Percentiles rank a stretch among this genome's conserved stretches.
Evolutionary conservation across 495 filamentous ascomycete species (phyloP).

Genomic region (Penicillium crystallinum): DNA sequence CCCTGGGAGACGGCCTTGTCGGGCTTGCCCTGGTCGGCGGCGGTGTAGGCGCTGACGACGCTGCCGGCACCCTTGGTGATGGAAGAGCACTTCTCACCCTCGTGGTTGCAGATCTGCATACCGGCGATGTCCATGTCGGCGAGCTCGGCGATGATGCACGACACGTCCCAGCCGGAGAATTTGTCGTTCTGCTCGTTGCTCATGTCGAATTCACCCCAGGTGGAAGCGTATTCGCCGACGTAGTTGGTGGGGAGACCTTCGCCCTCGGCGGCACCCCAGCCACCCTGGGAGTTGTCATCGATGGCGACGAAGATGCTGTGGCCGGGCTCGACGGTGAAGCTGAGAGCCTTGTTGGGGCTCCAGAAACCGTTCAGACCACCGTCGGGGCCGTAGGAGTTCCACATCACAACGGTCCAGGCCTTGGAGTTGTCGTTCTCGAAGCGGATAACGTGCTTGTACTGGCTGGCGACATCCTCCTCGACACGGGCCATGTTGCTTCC

Average conservation of each 20-base stretch:
- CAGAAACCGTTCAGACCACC: conserved; percentile 37
- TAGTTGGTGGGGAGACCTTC: conserved; percentile 21
- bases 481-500: conserved; percentile 51
- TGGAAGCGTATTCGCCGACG: conserved; percentile 36
- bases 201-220: conserved; percentile 55
- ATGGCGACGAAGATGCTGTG: conserved; percentile 44
- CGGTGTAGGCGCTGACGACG: conserved; percentile 36
- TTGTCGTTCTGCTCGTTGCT: conserved; percentile 41
- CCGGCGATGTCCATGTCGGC: conserved; percentile 30
- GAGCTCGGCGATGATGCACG: conserved; percentile 42
- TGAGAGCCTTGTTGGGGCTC: conserved; percentile 34
- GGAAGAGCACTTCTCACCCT: conserved; percentile 29
- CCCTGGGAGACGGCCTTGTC: conserved; percentile 8
- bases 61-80: conserved; percentile 23
- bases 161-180: conserved; percentile 50
- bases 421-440: conserved; percentile 38
- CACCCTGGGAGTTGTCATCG: conserved; percentile 41
- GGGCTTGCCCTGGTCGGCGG: conserved; percentile 19
- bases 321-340: conserved; percentile 34
- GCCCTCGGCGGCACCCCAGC: conserved; percentile 34
- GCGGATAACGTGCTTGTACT: conserved; percentile 43
- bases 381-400: conserved; percentile 48
- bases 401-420: conserved; percentile 43
- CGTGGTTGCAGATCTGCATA: conserved; percentile 39
- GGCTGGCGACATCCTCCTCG: conserved; percentile 25